phyloP scores from a whole-genome alignment of 2,329 filamentous ascomycete species.

The Ophiostoma novo-ulmi region DNA sequence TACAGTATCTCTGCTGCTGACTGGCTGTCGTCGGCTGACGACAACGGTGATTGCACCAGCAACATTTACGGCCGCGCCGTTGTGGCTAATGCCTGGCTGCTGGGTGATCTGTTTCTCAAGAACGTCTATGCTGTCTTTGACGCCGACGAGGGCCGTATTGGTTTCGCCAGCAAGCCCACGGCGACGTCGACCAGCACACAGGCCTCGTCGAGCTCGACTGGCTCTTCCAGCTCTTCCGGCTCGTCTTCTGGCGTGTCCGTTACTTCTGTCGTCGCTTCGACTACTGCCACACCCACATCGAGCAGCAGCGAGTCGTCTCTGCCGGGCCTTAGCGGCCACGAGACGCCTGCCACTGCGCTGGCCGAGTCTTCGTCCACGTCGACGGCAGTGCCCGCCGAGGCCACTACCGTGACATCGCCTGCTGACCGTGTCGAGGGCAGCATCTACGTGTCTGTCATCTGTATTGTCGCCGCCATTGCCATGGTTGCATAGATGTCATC shows the following conservation, averaged over 20 bases:
- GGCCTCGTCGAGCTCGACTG: not conserved
- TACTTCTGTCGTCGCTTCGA: slow-evolving; percentile 15
- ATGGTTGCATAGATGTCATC: slow-evolving; percentile 27
- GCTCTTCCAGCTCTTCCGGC: slow-evolving; percentile 22
- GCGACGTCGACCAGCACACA: slow-evolving; percentile 13
- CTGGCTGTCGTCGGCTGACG: slow-evolving; percentile 52
- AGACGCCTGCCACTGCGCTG: slow-evolving; percentile 31
- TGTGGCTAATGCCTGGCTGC: slow-evolving; percentile 64
- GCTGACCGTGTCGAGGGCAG: slow-evolving; percentile 30
- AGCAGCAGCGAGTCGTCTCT: slow-evolving; percentile 18
- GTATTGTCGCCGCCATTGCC: slow-evolving; percentile 29
- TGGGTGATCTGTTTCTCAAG: slow-evolving; percentile 82
- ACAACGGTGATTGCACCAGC: slow-evolving; percentile 54
- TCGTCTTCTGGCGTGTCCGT: slow-evolving; percentile 24
- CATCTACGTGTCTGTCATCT: slow-evolving; percentile 27
- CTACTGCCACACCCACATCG: slow-evolving; percentile 1
- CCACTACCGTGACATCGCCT: slow-evolving; percentile 29
- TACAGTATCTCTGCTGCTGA: slow-evolving; percentile 66
- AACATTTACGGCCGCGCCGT: slow-evolving; percentile 70
- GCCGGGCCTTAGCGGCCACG: slow-evolving; percentile 38
- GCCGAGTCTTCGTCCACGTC: slow-evolving; percentile 28
- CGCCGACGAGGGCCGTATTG: slow-evolving; percentile 58
- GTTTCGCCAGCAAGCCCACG: slow-evolving; percentile 22
- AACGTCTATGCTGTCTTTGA: slow-evolving; percentile 88
- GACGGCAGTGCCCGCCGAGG: slow-evolving; percentile 23